Conservation (phyloP, 257 asterid genomes). For the Eustoma russellianum region DNA sequence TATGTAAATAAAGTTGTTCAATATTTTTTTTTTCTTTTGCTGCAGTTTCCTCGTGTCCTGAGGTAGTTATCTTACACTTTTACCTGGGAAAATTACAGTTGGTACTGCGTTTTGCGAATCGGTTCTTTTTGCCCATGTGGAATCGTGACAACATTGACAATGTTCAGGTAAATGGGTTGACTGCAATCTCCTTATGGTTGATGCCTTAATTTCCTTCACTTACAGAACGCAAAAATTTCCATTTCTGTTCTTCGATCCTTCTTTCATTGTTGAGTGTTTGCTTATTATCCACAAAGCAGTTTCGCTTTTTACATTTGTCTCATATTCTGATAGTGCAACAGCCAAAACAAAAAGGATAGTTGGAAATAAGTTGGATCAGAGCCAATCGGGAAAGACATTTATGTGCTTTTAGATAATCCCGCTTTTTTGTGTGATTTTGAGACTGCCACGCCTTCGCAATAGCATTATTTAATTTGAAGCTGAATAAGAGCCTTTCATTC, state of each 20-base stretch:
- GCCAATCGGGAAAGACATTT: not conserved
- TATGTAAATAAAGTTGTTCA: not conserved
- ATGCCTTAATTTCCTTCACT: not conserved
- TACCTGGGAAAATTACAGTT: conserved; percentile 45
- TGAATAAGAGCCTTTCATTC: no score
- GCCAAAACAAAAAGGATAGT: not conserved
- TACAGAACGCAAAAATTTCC: not conserved
- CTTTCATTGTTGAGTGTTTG: no score
- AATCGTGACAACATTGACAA: conserved; percentile 90
- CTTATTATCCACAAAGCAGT: no score
- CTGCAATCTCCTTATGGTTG: no score
- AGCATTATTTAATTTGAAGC: no score
- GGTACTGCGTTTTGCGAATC: conserved; percentile 98
- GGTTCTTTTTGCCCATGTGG: conserved; percentile 93
- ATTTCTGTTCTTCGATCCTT: not conserved
- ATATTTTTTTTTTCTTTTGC: conserved; percentile 4
- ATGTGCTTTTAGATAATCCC: no score
- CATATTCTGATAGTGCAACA: not conserved
- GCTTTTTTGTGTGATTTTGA: no score
- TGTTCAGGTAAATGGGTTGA: conserved; percentile 55
- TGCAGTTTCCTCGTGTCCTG: not conserved
- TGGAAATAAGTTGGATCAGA: not conserved
- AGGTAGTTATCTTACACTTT: conserved; percentile 10
- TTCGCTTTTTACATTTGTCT: not conserved
- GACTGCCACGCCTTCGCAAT: no score